Evolutionary conservation across 345 rosid genomes (phyloP).

Genomic region (Populus alba): DNA sequence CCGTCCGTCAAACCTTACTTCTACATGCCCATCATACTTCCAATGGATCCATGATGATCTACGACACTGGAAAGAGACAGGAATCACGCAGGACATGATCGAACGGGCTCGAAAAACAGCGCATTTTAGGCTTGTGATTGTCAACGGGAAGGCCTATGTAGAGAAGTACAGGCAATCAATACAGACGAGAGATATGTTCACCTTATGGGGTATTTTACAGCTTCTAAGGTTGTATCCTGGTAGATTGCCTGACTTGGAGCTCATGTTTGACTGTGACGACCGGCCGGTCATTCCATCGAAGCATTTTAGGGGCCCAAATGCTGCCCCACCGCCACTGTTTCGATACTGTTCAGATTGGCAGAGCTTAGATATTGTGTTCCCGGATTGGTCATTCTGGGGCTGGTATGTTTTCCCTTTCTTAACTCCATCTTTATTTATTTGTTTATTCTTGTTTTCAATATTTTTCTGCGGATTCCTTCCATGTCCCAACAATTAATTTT

Average conservation of each 20-base stretch:
- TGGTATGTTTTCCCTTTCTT: constrained; percentile 26
- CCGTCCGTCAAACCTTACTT: background rate
- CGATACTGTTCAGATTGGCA: constrained; percentile 40
- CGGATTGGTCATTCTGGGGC: constrained; percentile 60
- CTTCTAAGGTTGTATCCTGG: constrained; percentile 36
- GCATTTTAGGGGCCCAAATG: constrained; percentile 14
- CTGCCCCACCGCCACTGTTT: constrained; percentile 41
- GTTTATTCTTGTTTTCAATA: background rate
- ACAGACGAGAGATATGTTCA: constrained; percentile 36
- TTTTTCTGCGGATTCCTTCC: too few species aligned
- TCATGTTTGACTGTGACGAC: constrained; percentile 40
- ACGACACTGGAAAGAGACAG: constrained; percentile 29
- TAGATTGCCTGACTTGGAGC: constrained; percentile 37
- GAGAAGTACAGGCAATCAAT: constrained; percentile 27
- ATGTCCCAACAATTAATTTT: too few species aligned
- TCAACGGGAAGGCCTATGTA: constrained; percentile 35
- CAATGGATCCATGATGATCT: constrained; percentile 43
- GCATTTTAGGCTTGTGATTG: constrained; percentile 35
- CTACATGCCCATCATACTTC: constrained; percentile 32
- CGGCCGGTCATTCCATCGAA: constrained; percentile 22
- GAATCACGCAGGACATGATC: constrained; percentile 30
- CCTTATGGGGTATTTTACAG: constrained; percentile 42
- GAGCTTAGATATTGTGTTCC: constrained; percentile 42
- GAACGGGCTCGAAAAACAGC: constrained; percentile 19
- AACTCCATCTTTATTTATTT: background rate